Evolutionary conservation across 352 stramenopile genomes (phyloP), one percentile per base, ranked within the genome.

Genomic region (Phytopythium kandeliae): DNA sequence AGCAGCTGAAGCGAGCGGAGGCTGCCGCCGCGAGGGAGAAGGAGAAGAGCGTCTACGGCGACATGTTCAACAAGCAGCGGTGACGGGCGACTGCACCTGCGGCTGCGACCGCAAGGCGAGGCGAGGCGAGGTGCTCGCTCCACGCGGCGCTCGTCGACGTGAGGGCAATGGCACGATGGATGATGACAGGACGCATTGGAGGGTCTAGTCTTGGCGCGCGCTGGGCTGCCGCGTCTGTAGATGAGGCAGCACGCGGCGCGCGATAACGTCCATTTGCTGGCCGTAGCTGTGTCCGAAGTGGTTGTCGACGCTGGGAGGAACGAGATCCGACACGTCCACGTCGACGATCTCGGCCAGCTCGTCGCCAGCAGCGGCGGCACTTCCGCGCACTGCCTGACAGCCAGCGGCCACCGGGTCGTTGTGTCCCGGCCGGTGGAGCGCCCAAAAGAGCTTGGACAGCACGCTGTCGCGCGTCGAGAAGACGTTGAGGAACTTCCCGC

Each of bases 201-300:
- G n/a, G n/a, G n/a, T 33, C 28, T 33, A 33, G 28, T 33, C 28
- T 2, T 43, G n/a, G n/a, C n/a, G n/a, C n/a, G n/a, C n/a, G n/a
- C n/a, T n/a, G n/a, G 35, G 35, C 1, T 31, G 28, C 22, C 22
- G 28, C 19, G 17, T 21, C 21, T 62, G 48, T 21, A 92, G 51
- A 36, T 85, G 70, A 2, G 71, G 69, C 30, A 68, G 30, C 50
- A 94, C 63, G 35, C 71, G 71, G 19, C 46, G 33, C 45, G 69
- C 64, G 46, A 91, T 85, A 16, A 52, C 46, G 17, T 74, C 71
- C 83, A 94, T 94, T 55, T 84, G 72, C 5, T 61, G 62, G 7
- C 63, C 62, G 63, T 94, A 94, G 60, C 78, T 80, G 60, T 94
- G 83, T 17, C 83, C 83, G 41, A 94, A 90, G 56, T 87, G 77